Conservation (phyloP, 2,329 filamentous ascomycete species). For the Fusarium mangiferae region DNA sequence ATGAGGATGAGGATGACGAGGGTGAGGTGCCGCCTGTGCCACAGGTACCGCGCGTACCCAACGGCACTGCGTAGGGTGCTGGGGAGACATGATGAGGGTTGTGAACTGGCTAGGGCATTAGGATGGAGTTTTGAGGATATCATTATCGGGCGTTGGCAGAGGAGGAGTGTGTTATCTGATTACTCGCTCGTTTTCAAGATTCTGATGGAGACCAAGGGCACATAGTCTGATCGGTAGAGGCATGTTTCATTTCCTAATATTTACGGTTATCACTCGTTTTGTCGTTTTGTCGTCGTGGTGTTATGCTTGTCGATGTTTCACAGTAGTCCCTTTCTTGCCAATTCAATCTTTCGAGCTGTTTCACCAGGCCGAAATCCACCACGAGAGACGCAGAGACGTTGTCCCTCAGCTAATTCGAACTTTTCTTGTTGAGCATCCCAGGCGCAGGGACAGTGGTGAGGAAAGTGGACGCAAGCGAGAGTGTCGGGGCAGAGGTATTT, state of each 20-base stretch:
- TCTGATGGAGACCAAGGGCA: constrained; percentile 28
- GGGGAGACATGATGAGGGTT: constrained; percentile 14
- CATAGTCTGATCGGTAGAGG: constrained; percentile 25
- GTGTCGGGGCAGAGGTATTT: constrained; percentile 96
- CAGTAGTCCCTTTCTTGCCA: constrained; percentile 81
- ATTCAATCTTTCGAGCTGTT: constrained; percentile 78
- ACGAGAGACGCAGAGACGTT: constrained; percentile 77
- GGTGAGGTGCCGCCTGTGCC: constrained; percentile 57
- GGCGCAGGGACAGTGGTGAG: constrained; percentile 95
- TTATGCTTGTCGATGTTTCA: background rate
- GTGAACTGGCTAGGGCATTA: constrained; percentile 19
- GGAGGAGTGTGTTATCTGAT: constrained; percentile 22
- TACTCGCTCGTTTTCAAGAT: constrained; percentile 30
- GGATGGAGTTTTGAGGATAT: constrained; percentile 44
- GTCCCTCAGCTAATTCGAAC: constrained; percentile 77
- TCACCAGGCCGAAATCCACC: constrained; percentile 79
- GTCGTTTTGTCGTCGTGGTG: background rate
- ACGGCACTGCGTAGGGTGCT: constrained; percentile 46
- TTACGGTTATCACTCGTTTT: constrained; percentile 1
- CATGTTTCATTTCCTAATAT: constrained; percentile 34
- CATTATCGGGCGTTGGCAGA: constrained; percentile 43
- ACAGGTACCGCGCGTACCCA: constrained; percentile 56
- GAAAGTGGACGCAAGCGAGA: constrained; percentile 93
- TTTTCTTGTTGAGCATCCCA: constrained; percentile 83
- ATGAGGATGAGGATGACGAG: constrained; percentile 67